A percentile compares a stretch with the other conserved stretches of the same genome.
Conservation (phyloP, 371 early-diverging fungal genomes). For the Saksenaea vasiformis region DNA sequence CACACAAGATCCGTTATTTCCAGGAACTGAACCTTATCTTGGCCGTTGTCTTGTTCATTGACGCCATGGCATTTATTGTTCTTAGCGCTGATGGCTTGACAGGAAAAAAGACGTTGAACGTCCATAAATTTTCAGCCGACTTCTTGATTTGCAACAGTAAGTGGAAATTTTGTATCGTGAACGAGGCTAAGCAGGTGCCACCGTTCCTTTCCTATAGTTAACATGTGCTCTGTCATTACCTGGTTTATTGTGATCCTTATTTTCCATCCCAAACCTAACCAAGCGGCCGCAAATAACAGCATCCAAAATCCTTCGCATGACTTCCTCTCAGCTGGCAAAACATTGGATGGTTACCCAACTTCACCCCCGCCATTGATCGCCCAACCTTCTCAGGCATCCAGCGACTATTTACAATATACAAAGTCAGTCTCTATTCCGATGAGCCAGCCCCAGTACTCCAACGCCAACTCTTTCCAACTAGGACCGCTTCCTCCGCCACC, state of each 20-base stretch:
- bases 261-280: conserved; percentile 30
- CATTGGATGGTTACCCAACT: conserved; percentile 13
- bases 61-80: conserved; percentile 30
- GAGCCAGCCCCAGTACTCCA: conserved; percentile 2
- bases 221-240: conserved; percentile 22
- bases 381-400: conserved; percentile 25
- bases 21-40: conserved; percentile 50
- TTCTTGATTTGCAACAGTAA: conserved; percentile 53
- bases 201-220: conserved; percentile 14
- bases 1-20: conserved; percentile 47
- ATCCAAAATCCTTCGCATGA: conserved; percentile 22
- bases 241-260: conserved; percentile 38
- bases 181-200: background rate
- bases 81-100: conserved; percentile 48
- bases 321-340: conserved; percentile 18
- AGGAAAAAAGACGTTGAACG: conserved; percentile 27
- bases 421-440: conserved; percentile 12
- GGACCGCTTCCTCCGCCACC: conserved; percentile 16
- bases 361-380: conserved; percentile 15
- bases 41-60: conserved; percentile 33
- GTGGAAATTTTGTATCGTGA: background rate
- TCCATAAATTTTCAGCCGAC: conserved; percentile 50
- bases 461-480: conserved; percentile 2
- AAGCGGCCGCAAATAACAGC: background rate
- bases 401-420: conserved; percentile 23